Evolutionary conservation across 176 grass and related monocot species (phyloP), one percentile per base, ranked within the genome.

Genomic region (Phoenix roebelenii): DNA sequence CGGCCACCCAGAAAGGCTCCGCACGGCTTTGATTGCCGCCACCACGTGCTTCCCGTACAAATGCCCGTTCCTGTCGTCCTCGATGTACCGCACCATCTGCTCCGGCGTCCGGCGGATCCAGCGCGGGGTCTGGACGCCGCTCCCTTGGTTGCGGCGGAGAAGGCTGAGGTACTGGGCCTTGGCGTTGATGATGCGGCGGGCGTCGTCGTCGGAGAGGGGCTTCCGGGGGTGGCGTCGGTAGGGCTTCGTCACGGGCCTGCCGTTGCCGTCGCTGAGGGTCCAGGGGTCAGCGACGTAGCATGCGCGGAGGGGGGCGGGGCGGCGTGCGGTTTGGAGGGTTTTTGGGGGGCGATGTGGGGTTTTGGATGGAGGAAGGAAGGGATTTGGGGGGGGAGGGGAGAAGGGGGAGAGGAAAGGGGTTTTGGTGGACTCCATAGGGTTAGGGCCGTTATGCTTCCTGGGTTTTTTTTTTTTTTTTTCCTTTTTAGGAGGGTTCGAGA

Each of bases 21-120:
- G 87, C 24, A 82, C 83, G 17, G 77, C 70, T 19, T 83, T 83
- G 48, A 82, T 80, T 15, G 92, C 83, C 57, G 92, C 86, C 49
- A 85, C 80, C 7, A 97, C 92, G 81, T 85, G 87, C 15, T 65
- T 85, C 22, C 86, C 83, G 71, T 96, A 74, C 4, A 90, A 32
- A 65, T 88, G 86, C 6, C 92, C 87, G 23, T 85, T 75, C 49
- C 92, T 73, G 76, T 90, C 92, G 76, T 84, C 87, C 72, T 91
- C 83, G 26, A 97, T 71, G 65, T 90, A 88, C 26, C 81, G 76
- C 23, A 57, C 50, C 92, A 97, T 97, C 80, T 97, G 87, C 23
- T 80, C 83, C 24, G 70, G 32, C 10, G 87, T 88, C 57, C 87
- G 92, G 22, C 77, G 81, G 65, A 96, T 80, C 92, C 92, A 96